These are phyloP conservation scores for Crotalaria pallida DNA, from an alignment of 306 rosid species.

Conservation along the genomic window DNA sequence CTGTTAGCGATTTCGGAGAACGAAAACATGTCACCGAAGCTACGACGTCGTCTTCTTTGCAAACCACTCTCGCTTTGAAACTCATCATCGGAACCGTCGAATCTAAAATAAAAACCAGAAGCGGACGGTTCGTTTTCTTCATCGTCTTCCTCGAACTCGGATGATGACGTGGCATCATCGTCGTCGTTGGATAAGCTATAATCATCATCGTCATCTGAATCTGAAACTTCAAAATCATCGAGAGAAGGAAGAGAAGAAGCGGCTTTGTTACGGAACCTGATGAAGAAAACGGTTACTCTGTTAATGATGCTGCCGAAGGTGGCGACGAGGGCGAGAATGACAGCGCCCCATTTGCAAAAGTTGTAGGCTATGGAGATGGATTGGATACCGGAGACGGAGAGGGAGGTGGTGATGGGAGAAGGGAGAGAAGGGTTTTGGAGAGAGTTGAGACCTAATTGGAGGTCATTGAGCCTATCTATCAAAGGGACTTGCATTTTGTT, in stretches of 20 bases:
- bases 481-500: conserved; percentile 75
- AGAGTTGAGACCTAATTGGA: conserved; percentile 35
- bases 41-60: conserved; percentile 34
- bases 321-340: conserved; percentile 63
- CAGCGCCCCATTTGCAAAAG: conserved; percentile 83
- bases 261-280: conserved; percentile 24
- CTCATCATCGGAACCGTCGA: conserved; percentile 33
- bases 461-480: conserved; percentile 49
- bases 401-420: conserved; percentile 27
- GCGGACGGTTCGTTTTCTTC: conserved; percentile 16
- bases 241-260: conserved; percentile 27
- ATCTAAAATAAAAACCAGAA: conserved; percentile 27
- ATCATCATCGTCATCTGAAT: conserved; percentile 24
- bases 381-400: conserved; percentile 30
- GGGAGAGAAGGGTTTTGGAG: conserved; percentile 34
- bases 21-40: conserved; percentile 46
- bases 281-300: conserved; percentile 42
- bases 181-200: conserved; percentile 21
- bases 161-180: conserved; percentile 26
- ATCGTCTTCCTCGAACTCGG: conserved; percentile 30
- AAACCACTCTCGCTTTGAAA: conserved; percentile 1
- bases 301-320: conserved; percentile 54
- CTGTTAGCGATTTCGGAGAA: conserved; percentile 55
- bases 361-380: conserved; percentile 32
- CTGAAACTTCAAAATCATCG: conserved; percentile 20